Percentiles rank a stretch among this genome's conserved stretches.
phyloP scores from a whole-genome alignment of 139 green algal genomes.

The Deuterostichococcus epilithicus region DNA sequence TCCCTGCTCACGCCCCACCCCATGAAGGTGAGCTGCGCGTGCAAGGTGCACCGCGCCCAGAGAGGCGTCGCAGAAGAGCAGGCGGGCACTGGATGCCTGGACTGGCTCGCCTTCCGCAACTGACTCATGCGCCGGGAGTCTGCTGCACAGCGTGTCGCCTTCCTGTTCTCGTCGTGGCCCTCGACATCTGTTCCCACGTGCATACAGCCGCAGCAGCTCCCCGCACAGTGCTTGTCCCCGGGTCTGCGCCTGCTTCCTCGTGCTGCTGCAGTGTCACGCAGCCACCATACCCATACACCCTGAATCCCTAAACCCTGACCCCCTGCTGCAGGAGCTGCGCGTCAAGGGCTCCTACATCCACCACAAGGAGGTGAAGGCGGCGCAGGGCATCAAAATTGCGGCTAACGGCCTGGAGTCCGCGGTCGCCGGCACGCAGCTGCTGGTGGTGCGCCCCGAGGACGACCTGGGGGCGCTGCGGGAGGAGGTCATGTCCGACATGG shows the following conservation, averaged over 20 bases:
- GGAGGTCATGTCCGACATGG: constrained; percentile 93
- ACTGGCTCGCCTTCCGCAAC: background rate
- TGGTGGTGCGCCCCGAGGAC: constrained; percentile 74
- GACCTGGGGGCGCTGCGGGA: constrained; percentile 92
- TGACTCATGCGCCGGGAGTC: no score
- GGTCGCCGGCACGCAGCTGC: constrained; percentile 86
- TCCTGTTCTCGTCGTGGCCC: no score
- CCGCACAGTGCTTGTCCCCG: no score
- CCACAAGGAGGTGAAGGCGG: constrained; percentile 94
- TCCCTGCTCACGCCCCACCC: constrained; percentile 93
- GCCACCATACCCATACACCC: background rate
- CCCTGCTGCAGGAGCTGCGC: constrained; percentile 77
- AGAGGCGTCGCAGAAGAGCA: background rate
- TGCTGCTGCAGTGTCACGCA: background rate
- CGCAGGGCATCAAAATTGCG: constrained; percentile 94
- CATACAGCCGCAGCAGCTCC: no score
- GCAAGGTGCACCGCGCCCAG: background rate
- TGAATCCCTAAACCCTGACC: background rate
- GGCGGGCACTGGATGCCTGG: background rate
- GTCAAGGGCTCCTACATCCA: constrained; percentile 92
- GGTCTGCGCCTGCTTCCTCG: background rate
- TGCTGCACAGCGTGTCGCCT: no score
- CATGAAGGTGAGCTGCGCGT: constrained; percentile 57
- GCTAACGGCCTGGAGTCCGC: constrained; percentile 87
- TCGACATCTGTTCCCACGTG: no score